Percentiles rank a stretch among this genome's conserved stretches.
phyloP scores from a whole-genome alignment of 2,329 filamentous ascomycete genomes.

The Parastagonospora nodorum region DNA sequence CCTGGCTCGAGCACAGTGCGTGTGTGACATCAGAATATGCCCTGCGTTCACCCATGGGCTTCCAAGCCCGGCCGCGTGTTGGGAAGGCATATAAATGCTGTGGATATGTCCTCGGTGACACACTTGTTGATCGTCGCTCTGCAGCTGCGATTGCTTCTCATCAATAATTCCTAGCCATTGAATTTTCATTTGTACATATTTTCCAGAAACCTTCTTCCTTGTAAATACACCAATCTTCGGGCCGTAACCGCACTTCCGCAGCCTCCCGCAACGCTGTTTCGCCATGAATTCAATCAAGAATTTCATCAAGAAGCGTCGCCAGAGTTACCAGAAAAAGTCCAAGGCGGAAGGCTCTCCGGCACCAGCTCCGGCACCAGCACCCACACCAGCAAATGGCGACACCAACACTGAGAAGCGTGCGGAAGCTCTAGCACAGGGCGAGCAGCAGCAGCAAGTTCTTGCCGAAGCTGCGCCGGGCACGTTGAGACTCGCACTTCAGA shows the following conservation, averaged over 20 bases:
- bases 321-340: slow-evolving; percentile 15
- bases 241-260: slow-evolving; percentile 1
- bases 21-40: slow-evolving; percentile 40
- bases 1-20: slow-evolving; percentile 5
- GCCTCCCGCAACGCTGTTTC: slow-evolving; percentile 8
- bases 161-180: neutral
- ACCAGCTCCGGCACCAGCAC: neutral
- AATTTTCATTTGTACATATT: neutral
- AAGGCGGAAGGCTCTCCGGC: slow-evolving; percentile 2
- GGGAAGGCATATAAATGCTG: slow-evolving; percentile 21
- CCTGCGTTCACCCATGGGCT: slow-evolving; percentile 22
- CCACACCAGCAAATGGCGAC: slow-evolving; percentile 5
- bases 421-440: slow-evolving; percentile 11
- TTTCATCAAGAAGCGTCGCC: slow-evolving; percentile 30
- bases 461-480: slow-evolving; percentile 44
- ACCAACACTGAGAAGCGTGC: slow-evolving; percentile 12
- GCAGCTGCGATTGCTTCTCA: neutral
- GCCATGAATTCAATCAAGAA: slow-evolving; percentile 34
- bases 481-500: slow-evolving; percentile 66
- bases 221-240: neutral
- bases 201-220: neutral
- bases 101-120: slow-evolving; percentile 13
- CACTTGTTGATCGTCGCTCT: neutral
- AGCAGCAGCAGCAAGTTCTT: slow-evolving; percentile 31
- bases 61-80: slow-evolving; percentile 13